Conservation (phyloP, 768 basidiomycete species). For the Suillus subluteus region DNA sequence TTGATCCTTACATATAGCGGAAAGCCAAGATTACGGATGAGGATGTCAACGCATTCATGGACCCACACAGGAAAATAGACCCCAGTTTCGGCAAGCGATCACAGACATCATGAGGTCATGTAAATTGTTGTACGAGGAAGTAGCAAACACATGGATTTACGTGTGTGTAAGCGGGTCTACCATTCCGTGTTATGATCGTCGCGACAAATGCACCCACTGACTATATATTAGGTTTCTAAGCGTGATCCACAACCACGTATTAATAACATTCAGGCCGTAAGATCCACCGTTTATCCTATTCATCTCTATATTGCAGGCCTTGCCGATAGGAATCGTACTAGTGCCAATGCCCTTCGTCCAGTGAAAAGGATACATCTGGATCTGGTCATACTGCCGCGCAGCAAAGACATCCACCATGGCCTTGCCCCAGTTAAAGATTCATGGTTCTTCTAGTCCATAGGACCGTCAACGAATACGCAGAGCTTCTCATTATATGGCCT, state of each 20-base stretch:
- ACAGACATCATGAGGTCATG: constrained; percentile 4
- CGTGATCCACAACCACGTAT: not conserved
- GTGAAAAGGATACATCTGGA: not conserved
- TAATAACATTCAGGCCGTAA: not conserved
- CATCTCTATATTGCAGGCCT: not conserved
- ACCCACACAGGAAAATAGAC: constrained; percentile 74
- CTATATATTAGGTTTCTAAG: not conserved
- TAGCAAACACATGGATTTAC: not conserved
- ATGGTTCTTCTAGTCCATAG: not conserved
- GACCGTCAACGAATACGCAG: not conserved
- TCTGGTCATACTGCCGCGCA: too few species aligned
- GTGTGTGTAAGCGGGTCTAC: not conserved
- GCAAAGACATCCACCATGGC: too few species aligned
- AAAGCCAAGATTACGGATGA: constrained; percentile 82
- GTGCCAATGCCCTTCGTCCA: not conserved
- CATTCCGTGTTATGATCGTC: not conserved
- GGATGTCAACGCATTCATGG: constrained; percentile 78
- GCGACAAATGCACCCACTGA: not conserved
- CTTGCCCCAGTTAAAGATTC: not conserved
- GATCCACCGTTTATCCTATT: not conserved
- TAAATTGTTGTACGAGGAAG: constrained; percentile 1
- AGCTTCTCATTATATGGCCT: not conserved
- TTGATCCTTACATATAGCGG: constrained; percentile 50
- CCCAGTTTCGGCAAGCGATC: constrained; percentile 48
- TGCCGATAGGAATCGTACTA: not conserved